phyloP scores from a whole-genome alignment of 2,329 filamentous ascomycete species.

The Tricladium varicosporioides region DNA sequence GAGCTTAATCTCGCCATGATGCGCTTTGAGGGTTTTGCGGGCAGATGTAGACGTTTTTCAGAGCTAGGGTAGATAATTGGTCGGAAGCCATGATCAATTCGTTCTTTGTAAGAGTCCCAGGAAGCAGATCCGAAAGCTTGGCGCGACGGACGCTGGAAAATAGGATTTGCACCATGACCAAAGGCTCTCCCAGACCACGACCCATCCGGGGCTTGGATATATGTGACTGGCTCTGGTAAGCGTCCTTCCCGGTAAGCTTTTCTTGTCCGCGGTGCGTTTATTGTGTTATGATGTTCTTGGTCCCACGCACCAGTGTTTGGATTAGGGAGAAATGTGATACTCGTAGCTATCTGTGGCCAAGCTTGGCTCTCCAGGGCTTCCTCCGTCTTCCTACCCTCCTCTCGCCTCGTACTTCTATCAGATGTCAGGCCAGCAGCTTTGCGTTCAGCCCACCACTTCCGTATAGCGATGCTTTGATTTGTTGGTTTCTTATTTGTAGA shows the following conservation, averaged over 20 bases:
- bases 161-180: constrained; percentile 33
- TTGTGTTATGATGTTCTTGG: constrained; percentile 2
- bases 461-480: constrained; percentile 10
- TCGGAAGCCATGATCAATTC: constrained; percentile 23
- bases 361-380: constrained; percentile 11
- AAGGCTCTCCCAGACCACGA: constrained; percentile 31
- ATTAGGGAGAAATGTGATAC: constrained; percentile 23
- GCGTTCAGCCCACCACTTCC: constrained; percentile 3
- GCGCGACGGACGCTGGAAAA: constrained; percentile 27
- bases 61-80: constrained; percentile 26
- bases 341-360: not conserved
- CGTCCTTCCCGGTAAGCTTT: constrained; percentile 2
- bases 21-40: constrained; percentile 20
- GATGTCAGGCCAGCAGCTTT: constrained; percentile 4
- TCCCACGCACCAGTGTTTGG: constrained; percentile 30
- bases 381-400: not conserved
- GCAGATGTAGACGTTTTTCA: constrained; percentile 13
- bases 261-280: not conserved
- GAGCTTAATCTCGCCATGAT: constrained; percentile 5
- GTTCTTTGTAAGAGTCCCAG: constrained; percentile 20
- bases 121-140: constrained; percentile 23
- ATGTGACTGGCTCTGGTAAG: constrained; percentile 32
- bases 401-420: not conserved
- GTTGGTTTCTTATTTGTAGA: not conserved
- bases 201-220: constrained; percentile 28